Conservation (phyloP, 108 stramenopile species). For the Parmales sp. region DNA sequence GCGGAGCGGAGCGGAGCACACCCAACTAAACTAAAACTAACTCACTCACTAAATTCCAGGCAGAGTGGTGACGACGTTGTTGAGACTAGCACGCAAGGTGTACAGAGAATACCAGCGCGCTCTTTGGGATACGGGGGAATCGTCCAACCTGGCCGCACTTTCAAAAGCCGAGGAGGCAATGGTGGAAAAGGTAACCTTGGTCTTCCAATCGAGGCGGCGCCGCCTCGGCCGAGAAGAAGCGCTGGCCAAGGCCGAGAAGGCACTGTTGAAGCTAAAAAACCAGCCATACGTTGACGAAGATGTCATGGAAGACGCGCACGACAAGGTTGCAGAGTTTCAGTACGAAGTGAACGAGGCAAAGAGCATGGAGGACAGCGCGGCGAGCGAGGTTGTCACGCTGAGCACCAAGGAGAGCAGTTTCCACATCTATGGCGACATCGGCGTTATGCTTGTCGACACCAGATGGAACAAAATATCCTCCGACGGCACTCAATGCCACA, state of each 20-base stretch:
- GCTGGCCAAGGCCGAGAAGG: slow-evolving; percentile 13
- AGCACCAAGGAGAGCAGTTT: neutral
- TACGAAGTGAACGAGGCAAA: neutral
- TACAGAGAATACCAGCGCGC: slow-evolving; percentile 15
- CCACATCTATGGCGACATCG: slow-evolving; percentile 8
- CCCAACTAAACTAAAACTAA: no score
- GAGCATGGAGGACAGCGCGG: neutral
- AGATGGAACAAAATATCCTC: neutral
- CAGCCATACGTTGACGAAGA: neutral
- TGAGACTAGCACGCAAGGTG: slow-evolving; percentile 6
- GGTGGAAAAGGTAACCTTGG: neutral
- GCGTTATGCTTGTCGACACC: neutral
- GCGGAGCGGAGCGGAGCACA: no score
- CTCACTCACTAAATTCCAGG: no score
- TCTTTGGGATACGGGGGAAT: slow-evolving; percentile 9
- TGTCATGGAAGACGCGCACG: neutral
- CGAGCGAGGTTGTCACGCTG: neutral
- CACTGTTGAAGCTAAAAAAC: neutral
- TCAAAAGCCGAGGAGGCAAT: neutral
- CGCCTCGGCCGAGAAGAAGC: neutral
- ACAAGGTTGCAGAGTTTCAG: neutral
- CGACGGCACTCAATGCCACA: neutral
- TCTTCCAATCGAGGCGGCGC: neutral
- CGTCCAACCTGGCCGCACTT: neutral
- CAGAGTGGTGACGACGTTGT: neutral